These are phyloP conservation scores for Ogataea pini DNA, from an alignment of 805 yeast species.

Conservation along the genomic window DNA sequence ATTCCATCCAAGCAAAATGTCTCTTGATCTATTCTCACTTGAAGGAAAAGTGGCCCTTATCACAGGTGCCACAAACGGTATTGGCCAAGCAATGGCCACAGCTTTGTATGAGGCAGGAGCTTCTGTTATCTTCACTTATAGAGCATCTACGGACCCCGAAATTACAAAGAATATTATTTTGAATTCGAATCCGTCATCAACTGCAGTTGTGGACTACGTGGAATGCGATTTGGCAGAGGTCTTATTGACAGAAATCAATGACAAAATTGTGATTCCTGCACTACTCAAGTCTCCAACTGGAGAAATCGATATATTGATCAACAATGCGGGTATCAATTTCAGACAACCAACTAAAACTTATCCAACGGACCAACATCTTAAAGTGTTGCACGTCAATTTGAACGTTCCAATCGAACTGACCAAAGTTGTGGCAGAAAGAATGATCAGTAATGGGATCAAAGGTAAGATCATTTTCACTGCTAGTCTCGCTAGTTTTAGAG, in stretches of 20 bases:
- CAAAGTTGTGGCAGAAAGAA: slow-evolving; percentile 39
- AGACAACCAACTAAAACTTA: slow-evolving; percentile 37
- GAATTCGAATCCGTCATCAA: slow-evolving; percentile 30
- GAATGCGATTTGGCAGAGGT: slow-evolving; percentile 32
- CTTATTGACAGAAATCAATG: slow-evolving; percentile 32
- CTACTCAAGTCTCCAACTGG: slow-evolving; percentile 32
- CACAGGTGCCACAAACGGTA: slow-evolving; percentile 58
- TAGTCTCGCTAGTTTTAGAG: slow-evolving; percentile 43
- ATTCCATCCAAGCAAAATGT: no score
- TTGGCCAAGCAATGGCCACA: slow-evolving; percentile 52
- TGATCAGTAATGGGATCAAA: slow-evolving; percentile 32
- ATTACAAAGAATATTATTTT: slow-evolving; percentile 31
- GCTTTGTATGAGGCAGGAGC: slow-evolving; percentile 54
- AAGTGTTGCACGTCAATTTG: slow-evolving; percentile 43
- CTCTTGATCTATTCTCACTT: slow-evolving; percentile 34
- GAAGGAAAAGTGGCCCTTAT: slow-evolving; percentile 43
- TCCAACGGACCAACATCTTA: slow-evolving; percentile 40
- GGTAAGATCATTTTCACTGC: slow-evolving; percentile 48
- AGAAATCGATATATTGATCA: slow-evolving; percentile 34
- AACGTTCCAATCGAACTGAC: slow-evolving; percentile 40
- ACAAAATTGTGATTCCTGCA: slow-evolving; percentile 33
- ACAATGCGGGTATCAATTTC: slow-evolving; percentile 39
- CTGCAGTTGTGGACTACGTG: slow-evolving; percentile 27
- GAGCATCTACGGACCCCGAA: slow-evolving; percentile 35
- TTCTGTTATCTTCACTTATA: slow-evolving; percentile 38